Evolutionary conservation across 2,329 filamentous ascomycete genomes (phyloP).

Genomic region (Tolypocladium paradoxum): DNA sequence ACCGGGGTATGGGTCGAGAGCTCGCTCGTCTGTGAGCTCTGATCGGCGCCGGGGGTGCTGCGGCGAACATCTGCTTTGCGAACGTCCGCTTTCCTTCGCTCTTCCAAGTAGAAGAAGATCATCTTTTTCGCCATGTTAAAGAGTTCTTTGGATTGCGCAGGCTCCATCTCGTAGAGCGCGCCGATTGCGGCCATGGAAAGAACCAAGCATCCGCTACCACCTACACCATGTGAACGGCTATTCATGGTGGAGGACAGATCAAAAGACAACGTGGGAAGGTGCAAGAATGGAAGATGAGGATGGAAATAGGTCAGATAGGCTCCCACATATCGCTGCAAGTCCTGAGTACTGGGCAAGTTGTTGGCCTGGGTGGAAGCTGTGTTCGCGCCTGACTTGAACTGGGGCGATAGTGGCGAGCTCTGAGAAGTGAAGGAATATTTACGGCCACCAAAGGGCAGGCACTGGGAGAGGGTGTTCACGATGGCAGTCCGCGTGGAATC

Average conservation of each 20-base stretch:
- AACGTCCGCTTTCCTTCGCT: constrained; percentile 77
- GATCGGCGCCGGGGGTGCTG: constrained; percentile 35
- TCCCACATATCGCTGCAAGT: constrained; percentile 82
- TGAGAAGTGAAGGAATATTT: constrained; percentile 53
- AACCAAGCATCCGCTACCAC: constrained; percentile 76
- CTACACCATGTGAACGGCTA: constrained; percentile 48
- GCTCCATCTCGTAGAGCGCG: constrained; percentile 79
- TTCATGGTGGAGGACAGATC: constrained; percentile 62
- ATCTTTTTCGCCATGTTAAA: constrained; percentile 93
- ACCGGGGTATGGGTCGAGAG: constrained; percentile 66
- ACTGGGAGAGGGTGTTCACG: constrained; percentile 47
- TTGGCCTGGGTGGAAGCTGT: constrained; percentile 40
- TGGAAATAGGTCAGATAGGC: constrained; percentile 90
- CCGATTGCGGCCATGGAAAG: constrained; percentile 73
- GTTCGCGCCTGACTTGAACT: constrained; percentile 35
- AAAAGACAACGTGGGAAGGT: constrained; percentile 85
- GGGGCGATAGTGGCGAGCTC: constrained; percentile 43
- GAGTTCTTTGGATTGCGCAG: constrained; percentile 66
- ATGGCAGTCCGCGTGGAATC: constrained; percentile 53
- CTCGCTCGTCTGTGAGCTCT: constrained; percentile 40
- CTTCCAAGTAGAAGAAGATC: constrained; percentile 87
- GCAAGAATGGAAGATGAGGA: constrained; percentile 88
- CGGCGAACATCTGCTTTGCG: constrained; percentile 49
- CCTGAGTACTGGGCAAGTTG: constrained; percentile 66
- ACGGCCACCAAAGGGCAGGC: constrained; percentile 44